Percentiles rank a stretch among this genome's conserved stretches.
Conservation (phyloP, 2,329 filamentous ascomycete species). For the Malbranchea cinnamomea region DNA sequence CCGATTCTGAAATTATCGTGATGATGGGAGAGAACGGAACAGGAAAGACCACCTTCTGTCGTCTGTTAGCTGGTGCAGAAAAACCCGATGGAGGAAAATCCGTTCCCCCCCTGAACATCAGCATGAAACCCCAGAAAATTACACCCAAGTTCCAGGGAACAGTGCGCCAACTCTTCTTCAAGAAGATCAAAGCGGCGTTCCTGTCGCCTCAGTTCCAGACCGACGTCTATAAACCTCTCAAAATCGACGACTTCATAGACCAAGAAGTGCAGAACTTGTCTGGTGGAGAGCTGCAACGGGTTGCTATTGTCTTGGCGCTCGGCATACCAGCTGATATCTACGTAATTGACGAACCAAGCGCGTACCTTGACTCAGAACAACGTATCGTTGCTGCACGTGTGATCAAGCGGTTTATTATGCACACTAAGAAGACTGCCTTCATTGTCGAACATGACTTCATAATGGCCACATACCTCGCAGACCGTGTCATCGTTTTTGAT, state of each 20-base stretch:
- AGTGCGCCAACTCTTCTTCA: conserved; percentile 96
- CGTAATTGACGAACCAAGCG: conserved; percentile 92
- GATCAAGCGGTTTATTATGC: conserved; percentile 99
- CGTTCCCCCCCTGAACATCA: conserved; percentile 89
- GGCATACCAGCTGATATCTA: conserved; percentile 96
- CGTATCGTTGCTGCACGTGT: conserved; percentile 94
- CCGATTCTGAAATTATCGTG: conserved; percentile 95
- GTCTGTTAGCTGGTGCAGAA: conserved; percentile 79
- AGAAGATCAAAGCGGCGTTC: conserved; percentile 97
- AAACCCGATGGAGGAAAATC: conserved; percentile 70
- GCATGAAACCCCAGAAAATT: conserved; percentile 99
- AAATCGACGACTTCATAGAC: conserved; percentile 97
- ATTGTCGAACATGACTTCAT: conserved; percentile 99
- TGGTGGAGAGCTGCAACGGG: conserved; percentile 98
- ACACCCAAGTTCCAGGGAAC: conserved; percentile 96
- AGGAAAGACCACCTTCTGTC: conserved; percentile 98
- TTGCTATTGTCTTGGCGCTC: conserved; percentile 92
- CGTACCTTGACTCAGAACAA: conserved; percentile 97
- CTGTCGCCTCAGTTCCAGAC: conserved; percentile 97
- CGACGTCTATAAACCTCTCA: conserved; percentile 98
- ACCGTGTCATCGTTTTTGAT: conserved; percentile 97
- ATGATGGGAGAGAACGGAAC: conserved; percentile 99
- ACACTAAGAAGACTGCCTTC: conserved; percentile 98
- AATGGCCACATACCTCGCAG: conserved; percentile 72
- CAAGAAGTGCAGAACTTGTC: conserved; percentile 99